phyloP scores from a whole-genome alignment of 2,329 filamentous ascomycete species.

The Fusarium dlaminii region DNA sequence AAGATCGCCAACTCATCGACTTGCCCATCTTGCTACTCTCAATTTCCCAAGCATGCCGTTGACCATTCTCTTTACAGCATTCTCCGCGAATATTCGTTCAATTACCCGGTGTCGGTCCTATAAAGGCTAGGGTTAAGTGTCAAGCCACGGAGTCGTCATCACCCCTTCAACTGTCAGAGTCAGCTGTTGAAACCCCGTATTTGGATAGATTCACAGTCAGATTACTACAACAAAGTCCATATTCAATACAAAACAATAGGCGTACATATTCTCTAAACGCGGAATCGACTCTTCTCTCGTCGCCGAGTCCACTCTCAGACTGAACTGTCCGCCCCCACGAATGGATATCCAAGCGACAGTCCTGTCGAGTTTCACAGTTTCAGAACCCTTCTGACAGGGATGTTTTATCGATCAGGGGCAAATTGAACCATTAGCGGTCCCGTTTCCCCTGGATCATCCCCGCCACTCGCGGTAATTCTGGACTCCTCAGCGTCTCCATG shows the following conservation, averaged over 20 bases:
- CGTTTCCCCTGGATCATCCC: constrained; percentile 29
- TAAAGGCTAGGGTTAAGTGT: neutral
- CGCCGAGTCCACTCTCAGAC: neutral
- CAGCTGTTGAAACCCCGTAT: neutral
- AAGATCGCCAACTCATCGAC: neutral
- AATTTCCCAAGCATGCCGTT: neutral
- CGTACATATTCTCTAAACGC: neutral
- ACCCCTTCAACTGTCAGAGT: neutral
- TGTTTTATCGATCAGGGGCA: constrained; percentile 25
- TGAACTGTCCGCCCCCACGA: neutral
- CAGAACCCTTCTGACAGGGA: constrained; percentile 24
- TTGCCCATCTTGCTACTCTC: neutral
- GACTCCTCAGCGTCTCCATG: constrained; percentile 3
- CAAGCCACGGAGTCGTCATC: constrained; percentile 17
- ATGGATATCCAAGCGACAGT: constrained; percentile 2
- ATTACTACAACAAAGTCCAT: neutral
- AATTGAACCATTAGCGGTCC: constrained; percentile 33
- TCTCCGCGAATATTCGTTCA: neutral
- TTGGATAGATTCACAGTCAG: neutral
- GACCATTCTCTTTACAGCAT: constrained; percentile 1
- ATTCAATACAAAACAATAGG: neutral
- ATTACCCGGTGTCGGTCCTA: constrained; percentile 3
- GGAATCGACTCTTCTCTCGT: neutral
- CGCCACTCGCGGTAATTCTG: constrained; percentile 24
- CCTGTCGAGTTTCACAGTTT: constrained; percentile 36